phyloP scores from a whole-genome alignment of 2,329 filamentous ascomycete genomes.

The Trichophyton mentagrophytes region DNA sequence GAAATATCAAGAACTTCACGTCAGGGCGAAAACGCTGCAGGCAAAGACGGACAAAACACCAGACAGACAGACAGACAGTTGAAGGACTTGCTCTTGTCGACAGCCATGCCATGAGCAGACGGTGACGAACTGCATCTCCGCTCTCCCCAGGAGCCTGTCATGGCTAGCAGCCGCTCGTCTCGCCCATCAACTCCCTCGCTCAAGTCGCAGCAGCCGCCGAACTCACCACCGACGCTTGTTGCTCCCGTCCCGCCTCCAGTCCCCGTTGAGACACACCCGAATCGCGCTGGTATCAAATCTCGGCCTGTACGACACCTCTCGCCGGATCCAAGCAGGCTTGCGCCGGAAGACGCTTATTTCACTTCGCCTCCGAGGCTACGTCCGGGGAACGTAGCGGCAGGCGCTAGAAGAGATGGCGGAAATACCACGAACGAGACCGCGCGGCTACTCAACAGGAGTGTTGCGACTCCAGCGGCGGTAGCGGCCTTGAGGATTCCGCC shows the following conservation, averaged over 20 bases:
- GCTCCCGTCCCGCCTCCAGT: constrained; percentile 32
- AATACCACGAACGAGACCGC: constrained; percentile 27
- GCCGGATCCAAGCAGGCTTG: constrained; percentile 54
- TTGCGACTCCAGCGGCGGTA: constrained; percentile 29
- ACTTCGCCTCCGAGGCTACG: constrained; percentile 47
- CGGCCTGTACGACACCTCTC: constrained; percentile 24
- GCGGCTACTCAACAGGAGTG: constrained; percentile 27
- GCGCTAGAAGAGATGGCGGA: constrained; percentile 2
- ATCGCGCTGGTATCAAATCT: constrained; percentile 28
- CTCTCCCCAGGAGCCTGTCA: constrained; percentile 12
- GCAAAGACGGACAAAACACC: neutral
- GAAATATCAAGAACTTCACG: neutral
- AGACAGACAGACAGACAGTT: neutral
- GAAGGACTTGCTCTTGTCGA: neutral
- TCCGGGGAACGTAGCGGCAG: constrained; percentile 18
- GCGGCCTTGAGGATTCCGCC: constrained; percentile 32
- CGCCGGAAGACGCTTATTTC: constrained; percentile 73
- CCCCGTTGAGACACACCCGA: constrained; percentile 36
- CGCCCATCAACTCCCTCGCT: constrained; percentile 13
- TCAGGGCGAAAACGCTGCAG: neutral
- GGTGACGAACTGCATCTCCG: constrained; percentile 3
- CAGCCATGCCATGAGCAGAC: constrained; percentile 3
- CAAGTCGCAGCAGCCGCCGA: neutral
- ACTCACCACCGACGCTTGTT: constrained; percentile 22
- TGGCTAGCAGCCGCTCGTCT: constrained; percentile 15